A percentile compares a stretch with the other conserved stretches of the same genome.
These are phyloP conservation scores for Penicillium coprophilum DNA, from an alignment of 495 filamentous ascomycete genomes.

Conservation along the genomic window DNA sequence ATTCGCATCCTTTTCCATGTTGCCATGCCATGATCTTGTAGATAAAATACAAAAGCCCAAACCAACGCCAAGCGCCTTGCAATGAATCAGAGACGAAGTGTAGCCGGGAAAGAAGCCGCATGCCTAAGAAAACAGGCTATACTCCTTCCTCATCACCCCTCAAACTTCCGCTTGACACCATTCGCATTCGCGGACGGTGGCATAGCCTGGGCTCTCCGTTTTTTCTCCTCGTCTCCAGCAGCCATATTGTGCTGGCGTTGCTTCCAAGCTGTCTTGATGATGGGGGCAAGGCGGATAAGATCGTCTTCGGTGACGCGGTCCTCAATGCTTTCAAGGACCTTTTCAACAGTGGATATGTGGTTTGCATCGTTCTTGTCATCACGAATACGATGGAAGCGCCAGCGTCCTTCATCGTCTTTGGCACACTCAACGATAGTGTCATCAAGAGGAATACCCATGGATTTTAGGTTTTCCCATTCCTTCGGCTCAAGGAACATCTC, in stretches of 20 bases:
- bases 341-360: conserved; percentile 75
- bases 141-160: conserved; percentile 35
- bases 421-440: conserved; percentile 85
- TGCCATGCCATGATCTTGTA: conserved; percentile 5
- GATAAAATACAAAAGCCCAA: conserved; percentile 5
- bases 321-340: conserved; percentile 78
- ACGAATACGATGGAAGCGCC: conserved; percentile 83
- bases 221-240: conserved; percentile 29
- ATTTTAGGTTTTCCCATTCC: conserved; percentile 85
- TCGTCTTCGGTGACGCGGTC: conserved; percentile 69
- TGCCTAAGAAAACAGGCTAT: conserved; percentile 17
- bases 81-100: conserved; percentile 17
- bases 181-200: conserved; percentile 35
- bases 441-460: conserved; percentile 66
- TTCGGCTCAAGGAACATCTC: conserved; percentile 66
- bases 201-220: conserved; percentile 23
- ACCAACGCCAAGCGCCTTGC: conserved; percentile 25
- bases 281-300: conserved; percentile 60
- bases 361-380: conserved; percentile 93
- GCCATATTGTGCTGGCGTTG: conserved; percentile 40
- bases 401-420: conserved; percentile 67
- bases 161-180: conserved; percentile 49
- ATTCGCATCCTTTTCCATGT: background rate
- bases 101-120: conserved; percentile 12
- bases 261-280: conserved; percentile 75